phyloP scores from a whole-genome alignment of 2,329 filamentous ascomycete species.

The Pestalotiopsis sp. region DNA sequence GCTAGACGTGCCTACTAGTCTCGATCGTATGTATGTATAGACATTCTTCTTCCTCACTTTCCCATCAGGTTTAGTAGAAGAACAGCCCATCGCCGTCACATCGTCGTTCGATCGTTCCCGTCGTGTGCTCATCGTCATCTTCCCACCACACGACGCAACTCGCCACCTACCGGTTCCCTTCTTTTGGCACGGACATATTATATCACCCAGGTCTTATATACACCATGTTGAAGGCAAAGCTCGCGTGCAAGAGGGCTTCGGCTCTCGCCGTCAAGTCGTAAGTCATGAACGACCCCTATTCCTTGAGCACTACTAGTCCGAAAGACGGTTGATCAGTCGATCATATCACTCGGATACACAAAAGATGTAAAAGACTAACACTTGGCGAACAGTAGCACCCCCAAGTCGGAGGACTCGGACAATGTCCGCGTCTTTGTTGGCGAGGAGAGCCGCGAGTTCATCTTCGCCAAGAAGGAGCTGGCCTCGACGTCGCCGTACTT shows the following conservation, averaged over 20 bases:
- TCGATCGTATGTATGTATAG: neutral
- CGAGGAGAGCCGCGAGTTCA: conserved; percentile 27
- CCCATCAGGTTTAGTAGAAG: neutral
- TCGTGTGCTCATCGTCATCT: neutral
- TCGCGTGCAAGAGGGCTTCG: conserved; percentile 11
- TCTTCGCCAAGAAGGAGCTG: conserved; percentile 31
- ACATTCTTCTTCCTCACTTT: neutral
- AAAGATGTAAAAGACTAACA: neutral
- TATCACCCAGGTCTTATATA: conserved; percentile 1
- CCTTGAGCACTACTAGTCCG: neutral
- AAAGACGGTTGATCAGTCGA: neutral
- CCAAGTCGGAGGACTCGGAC: conserved; percentile 25
- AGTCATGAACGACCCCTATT: neutral
- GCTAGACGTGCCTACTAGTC: neutral
- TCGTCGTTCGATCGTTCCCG: conserved; percentile 2
- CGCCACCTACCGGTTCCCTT: neutral
- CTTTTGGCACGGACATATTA: neutral
- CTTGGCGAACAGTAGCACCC: conserved; percentile 16
- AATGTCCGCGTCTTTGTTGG: conserved; percentile 34
- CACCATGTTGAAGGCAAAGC: conserved; percentile 11
- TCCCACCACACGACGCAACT: neutral
- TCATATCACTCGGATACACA: neutral
- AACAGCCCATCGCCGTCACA: conserved; percentile 6
- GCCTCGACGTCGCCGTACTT: conserved; percentile 32
- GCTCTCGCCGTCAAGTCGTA: conserved; percentile 3